These are phyloP conservation scores for Pelargonium australe DNA, from an alignment of 441 rosid genomes.

Conservation along the genomic window DNA sequence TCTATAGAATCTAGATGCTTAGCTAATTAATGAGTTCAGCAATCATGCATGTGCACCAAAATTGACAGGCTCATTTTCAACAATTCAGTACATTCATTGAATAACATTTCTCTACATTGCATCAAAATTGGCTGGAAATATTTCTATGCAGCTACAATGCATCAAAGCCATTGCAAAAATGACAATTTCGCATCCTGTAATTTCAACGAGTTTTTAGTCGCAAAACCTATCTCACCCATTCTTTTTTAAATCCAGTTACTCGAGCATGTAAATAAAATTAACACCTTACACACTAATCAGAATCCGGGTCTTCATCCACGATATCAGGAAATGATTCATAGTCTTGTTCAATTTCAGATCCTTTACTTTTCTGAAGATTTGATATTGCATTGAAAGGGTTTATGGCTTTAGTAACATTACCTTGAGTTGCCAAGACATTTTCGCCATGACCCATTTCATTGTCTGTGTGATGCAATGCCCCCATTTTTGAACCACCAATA, in stretches of 20 bases:
- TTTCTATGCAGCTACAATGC: too few relatives aligned
- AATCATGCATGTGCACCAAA: background rate
- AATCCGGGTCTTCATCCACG: conserved; percentile 38
- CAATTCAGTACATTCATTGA: background rate
- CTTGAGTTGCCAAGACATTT: conserved; percentile 12
- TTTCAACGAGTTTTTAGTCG: background rate
- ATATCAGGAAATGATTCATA: conserved; percentile 32
- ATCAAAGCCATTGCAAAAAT: background rate
- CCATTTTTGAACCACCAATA: conserved; percentile 1
- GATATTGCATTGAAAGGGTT: conserved; percentile 7
- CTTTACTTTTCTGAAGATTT: conserved; percentile 18
- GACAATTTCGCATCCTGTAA: background rate
- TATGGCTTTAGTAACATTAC: conserved; percentile 12
- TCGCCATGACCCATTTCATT: conserved; percentile 14
- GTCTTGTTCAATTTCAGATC: conserved; percentile 16
- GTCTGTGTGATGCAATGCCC: conserved; percentile 2
- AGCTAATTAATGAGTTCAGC: background rate
- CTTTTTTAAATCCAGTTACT: background rate
- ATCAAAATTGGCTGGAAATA: background rate
- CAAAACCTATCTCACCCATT: background rate
- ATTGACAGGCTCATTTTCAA: background rate
- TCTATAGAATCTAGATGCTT: background rate
- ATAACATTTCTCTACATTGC: background rate
- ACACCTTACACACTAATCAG: conserved; percentile 24
- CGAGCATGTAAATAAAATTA: background rate